Base-by-base conservation (phyloP, 495 filamentous ascomycete genomes). In the Pyrenula aspistea region DNA sequence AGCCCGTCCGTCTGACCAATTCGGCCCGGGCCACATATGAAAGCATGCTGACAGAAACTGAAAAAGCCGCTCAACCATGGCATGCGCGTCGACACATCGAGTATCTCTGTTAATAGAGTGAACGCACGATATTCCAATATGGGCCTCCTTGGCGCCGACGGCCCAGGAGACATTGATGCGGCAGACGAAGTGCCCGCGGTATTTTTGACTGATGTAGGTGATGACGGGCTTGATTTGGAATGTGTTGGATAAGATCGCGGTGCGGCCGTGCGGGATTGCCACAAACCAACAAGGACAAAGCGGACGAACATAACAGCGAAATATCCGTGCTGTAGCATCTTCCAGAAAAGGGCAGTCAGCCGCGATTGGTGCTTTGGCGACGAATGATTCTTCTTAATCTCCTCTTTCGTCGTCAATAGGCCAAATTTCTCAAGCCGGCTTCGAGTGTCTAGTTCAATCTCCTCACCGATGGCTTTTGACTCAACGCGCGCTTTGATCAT, bases 21-120 rank as follows among this genome's bases (percentile, higher is more conserved):
- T 69, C 71, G 76, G 62, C 89, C 85, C 60, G 88, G 86, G 47
- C 89, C 87, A 61, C 72, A 73, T 62, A 92, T 66, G 63, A 81
- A 74, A 58, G 79, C 75, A 75, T 85, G 83, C 70, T 91, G 89
- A 55, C 83, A 63, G 64, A 95, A 77, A 54, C 85, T 82, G 36
- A 91, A 62, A 55, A 80, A 66, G 62, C 87, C 88, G 63, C 71
- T 75, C 49, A 94, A 74, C 91, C 91, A 96, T 36, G 91, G 91
- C 88, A 94, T 91, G 68, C 87, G 83, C 57, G 68, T 65, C 58
- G 86, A 76, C 57, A 95, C 65, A 73, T 87, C 83, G 64, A 89
- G 61, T 31, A 91, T 71, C 62, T 78, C 80, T 55, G 81, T 81
- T 53, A 84, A 65, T 71, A 88, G 86, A 60, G 82, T 75, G 79